These are phyloP conservation scores for Proliferodiscus dingleyae DNA, from an alignment of 2,329 filamentous ascomycete genomes.

Conservation along the genomic window DNA sequence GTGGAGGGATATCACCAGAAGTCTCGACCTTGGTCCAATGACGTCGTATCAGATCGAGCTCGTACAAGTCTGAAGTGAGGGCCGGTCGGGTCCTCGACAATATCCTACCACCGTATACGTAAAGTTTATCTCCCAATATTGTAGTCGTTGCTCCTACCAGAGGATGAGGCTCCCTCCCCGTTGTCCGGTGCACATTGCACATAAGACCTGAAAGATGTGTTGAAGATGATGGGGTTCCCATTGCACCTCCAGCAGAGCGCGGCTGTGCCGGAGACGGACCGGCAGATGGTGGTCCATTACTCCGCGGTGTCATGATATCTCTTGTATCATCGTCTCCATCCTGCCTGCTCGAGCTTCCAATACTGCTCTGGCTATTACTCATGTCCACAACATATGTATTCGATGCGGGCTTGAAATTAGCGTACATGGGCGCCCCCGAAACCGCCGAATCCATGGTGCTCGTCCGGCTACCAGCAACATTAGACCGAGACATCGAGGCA, in stretches of 20 bases:
- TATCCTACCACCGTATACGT: conserved; percentile 90
- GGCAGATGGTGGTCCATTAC: conserved; percentile 49
- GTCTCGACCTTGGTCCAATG: conserved; percentile 92
- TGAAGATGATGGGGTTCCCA: conserved; percentile 43
- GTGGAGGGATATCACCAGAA: conserved; percentile 78
- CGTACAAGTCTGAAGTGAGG: conserved; percentile 87
- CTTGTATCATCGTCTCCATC: conserved; percentile 43
- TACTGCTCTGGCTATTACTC: conserved; percentile 41
- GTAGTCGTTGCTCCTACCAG: conserved; percentile 94
- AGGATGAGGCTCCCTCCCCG: conserved; percentile 83
- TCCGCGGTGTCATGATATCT: conserved; percentile 48
- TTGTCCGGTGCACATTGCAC: conserved; percentile 77
- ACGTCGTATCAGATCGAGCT: conserved; percentile 82
- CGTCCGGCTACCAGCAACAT: conserved; percentile 25
- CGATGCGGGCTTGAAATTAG: conserved; percentile 17
- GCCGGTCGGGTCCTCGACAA: conserved; percentile 76
- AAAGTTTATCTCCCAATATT: conserved; percentile 89
- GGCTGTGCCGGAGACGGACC: conserved; percentile 53
- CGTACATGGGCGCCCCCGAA: conserved; percentile 20
- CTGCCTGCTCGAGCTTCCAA: conserved; percentile 37
- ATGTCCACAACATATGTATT: conserved; percentile 21
- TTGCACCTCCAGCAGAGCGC: conserved; percentile 34
- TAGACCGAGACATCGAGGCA: conserved; percentile 22
- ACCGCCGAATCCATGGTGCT: conserved; percentile 31
- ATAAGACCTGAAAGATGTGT: conserved; percentile 60